Evolutionary conservation across 2,329 filamentous ascomycete genomes (phyloP).

Genomic region (Escovopsis sp.): DNA sequence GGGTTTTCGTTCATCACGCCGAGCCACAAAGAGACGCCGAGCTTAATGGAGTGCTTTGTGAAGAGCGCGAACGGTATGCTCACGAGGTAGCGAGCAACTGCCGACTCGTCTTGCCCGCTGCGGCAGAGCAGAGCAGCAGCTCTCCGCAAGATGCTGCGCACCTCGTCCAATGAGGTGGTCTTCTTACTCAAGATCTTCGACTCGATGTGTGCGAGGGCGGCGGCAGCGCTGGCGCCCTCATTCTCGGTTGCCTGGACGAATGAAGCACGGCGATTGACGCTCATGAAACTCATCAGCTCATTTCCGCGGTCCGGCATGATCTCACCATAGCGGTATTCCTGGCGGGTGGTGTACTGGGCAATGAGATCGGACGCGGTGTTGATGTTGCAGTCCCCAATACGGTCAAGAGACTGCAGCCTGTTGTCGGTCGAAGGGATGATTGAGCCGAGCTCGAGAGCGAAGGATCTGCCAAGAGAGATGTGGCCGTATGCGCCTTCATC

Average conservation of each 20-base stretch:
- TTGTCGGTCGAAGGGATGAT: conserved; percentile 77
- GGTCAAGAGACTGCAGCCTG: conserved; percentile 67
- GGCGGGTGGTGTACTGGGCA: conserved; percentile 90
- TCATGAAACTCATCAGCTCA: conserved; percentile 49
- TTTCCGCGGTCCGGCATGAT: conserved; percentile 52
- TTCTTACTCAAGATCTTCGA: conserved; percentile 54
- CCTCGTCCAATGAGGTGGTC: conserved; percentile 54
- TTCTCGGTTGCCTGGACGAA: conserved; percentile 36
- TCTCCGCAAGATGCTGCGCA: conserved; percentile 68
- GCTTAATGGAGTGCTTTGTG: conserved; percentile 86
- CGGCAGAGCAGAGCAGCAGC: conserved; percentile 79
- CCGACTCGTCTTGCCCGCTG: conserved; percentile 57
- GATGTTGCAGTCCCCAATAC: conserved; percentile 56
- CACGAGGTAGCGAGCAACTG: conserved; percentile 76
- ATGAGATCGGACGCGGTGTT: conserved; percentile 94
- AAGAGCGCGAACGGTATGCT: conserved; percentile 87
- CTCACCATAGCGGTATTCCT: conserved; percentile 86
- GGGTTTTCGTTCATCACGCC: conserved; percentile 96
- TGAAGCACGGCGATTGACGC: conserved; percentile 35
- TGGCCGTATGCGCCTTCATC: conserved; percentile 86
- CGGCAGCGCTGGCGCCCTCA: conserved; percentile 44
- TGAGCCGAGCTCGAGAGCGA: conserved; percentile 85
- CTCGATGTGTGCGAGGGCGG: conserved; percentile 59
- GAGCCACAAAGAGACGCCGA: conserved; percentile 91
- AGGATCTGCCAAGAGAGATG: conserved; percentile 81